These are phyloP conservation scores for Trichosporon ovoides DNA, from an alignment of 1,284 basidiomycete genomes.

Conservation along the genomic window DNA sequence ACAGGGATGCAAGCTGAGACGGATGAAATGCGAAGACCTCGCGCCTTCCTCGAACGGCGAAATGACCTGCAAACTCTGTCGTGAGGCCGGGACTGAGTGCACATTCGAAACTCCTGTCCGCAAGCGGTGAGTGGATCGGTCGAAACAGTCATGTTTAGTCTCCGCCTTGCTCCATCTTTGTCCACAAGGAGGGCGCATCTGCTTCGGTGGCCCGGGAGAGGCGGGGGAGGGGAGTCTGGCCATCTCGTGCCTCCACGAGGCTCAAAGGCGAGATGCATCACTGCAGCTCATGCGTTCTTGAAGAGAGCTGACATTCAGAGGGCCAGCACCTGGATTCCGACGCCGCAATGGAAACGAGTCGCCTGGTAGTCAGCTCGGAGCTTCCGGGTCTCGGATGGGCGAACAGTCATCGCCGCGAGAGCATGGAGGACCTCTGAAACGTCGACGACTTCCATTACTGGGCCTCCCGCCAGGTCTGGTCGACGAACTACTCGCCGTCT, in stretches of 20 bases:
- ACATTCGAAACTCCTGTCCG: constrained; percentile 27
- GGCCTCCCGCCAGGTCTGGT: constrained; percentile 26
- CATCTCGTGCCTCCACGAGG: not conserved
- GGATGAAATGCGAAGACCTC: constrained; percentile 31
- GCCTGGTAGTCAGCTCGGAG: not conserved
- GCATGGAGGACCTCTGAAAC: constrained; percentile 1
- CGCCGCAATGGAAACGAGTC: constrained; percentile 10
- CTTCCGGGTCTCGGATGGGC: not conserved
- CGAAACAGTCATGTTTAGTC: too few species aligned
- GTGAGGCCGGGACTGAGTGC: constrained; percentile 25
- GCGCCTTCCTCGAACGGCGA: constrained; percentile 8
- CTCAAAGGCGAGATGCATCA: too few species aligned
- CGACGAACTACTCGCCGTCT: constrained; percentile 38
- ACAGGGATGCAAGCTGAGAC: constrained; percentile 23
- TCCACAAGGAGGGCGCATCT: too few species aligned
- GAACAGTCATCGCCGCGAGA: not conserved
- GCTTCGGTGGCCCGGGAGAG: too few species aligned
- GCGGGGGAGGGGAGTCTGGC: too few species aligned
- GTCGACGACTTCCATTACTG: constrained; percentile 18
- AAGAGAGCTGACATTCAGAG: constrained; percentile 9
- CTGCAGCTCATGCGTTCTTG: too few species aligned
- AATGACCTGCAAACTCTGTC: constrained; percentile 25
- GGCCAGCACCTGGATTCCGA: constrained; percentile 18
- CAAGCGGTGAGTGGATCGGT: constrained; percentile 23
- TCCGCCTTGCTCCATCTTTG: too few species aligned